Conservation (phyloP, 1,284 basidiomycete species). For the Boletus mariae region DNA sequence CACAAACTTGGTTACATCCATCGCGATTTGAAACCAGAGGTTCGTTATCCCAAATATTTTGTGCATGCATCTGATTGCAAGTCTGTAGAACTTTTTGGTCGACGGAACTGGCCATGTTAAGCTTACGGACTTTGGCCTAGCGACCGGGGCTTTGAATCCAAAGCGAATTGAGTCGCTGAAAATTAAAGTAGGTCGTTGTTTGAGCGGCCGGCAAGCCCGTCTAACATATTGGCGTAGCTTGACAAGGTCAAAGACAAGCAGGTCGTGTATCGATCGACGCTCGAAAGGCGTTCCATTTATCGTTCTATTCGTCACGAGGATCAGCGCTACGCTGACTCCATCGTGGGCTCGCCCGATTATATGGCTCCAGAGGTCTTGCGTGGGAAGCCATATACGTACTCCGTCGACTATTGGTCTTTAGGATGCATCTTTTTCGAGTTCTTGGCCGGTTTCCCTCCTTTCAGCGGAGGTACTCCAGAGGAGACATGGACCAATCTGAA, state of each 20-base stretch:
- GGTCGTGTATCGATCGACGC: slow-evolving; percentile 86
- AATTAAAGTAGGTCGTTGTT: slow-evolving; percentile 61
- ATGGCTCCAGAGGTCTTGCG: slow-evolving; percentile 93
- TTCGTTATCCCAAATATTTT: slow-evolving; percentile 30
- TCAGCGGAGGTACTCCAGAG: slow-evolving; percentile 92
- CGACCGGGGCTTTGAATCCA: slow-evolving; percentile 94
- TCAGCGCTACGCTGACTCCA: slow-evolving; percentile 93
- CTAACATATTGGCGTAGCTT: slow-evolving; percentile 48
- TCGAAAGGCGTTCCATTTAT: slow-evolving; percentile 95
- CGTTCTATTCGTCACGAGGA: slow-evolving; percentile 90
- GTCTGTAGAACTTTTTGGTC: slow-evolving; percentile 90
- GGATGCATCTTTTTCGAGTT: slow-evolving; percentile 99
- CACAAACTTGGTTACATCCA: slow-evolving; percentile 97
- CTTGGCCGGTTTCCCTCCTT: slow-evolving; percentile 96
- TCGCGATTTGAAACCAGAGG: slow-evolving; percentile 97
- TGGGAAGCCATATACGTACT: slow-evolving; percentile 91
- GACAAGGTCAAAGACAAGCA: slow-evolving; percentile 96
- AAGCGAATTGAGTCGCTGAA: slow-evolving; percentile 93
- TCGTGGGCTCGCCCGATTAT: slow-evolving; percentile 98
- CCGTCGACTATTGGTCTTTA: slow-evolving; percentile 98
- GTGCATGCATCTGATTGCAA: not conserved
- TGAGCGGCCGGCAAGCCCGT: not conserved
- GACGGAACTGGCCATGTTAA: slow-evolving; percentile 97
- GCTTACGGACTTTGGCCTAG: slow-evolving; percentile 96
- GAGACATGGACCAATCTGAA: slow-evolving; percentile 99